Base-by-base conservation (phyloP, 1,284 basidiomycete genomes). In the Termitomyces sp. region DNA sequence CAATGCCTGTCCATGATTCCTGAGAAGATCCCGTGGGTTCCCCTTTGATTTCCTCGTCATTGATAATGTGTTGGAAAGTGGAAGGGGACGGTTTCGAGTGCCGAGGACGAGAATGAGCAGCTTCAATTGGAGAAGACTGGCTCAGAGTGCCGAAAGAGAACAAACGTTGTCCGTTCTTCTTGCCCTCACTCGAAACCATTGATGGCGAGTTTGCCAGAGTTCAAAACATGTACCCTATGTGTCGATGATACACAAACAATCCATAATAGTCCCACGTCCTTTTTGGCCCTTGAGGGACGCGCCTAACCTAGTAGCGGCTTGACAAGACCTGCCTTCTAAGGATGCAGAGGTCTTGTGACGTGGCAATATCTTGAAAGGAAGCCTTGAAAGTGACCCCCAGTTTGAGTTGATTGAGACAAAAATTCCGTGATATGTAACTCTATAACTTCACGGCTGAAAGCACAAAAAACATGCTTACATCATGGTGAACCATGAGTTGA, bases 101-200 rank as follows among this genome's bases (percentile, higher is more conserved):
- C 33, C 31, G 31, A 12, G 40, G 42, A 39, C 38, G 51, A 31
- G 6, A 38, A 13, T 42, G 48, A 19, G 44, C 41, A 24, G 28
- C 9, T 17, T 56, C 52, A 15, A 50, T 31, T 8, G 42, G 45
- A 9, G 58, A 52, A 10, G 45, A 30, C 2, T 42, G 49, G 30
- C 21, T 59, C 41, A 66, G 51, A 36, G 68, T 66, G 47, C 75
- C 73, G 33, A 74, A 70, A 9, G 74, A 74, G 54, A 73, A 69
- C 5, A 73, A 58, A 31, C 71, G 68, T 46, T 69, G 68, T 39
- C 68, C 66, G 40, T 58, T 52, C 28, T 58, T 61, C 54, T 56
- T 64, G 41, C 50, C 50, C 13, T 59, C 56, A 44, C 52, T 58
- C 17, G 55, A 56, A 21, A 56, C 53, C 62, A 63, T 24, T 47